Evolutionary conservation across 2,329 filamentous ascomycete genomes (phyloP).

Genomic region (Monilinia polystroma): DNA sequence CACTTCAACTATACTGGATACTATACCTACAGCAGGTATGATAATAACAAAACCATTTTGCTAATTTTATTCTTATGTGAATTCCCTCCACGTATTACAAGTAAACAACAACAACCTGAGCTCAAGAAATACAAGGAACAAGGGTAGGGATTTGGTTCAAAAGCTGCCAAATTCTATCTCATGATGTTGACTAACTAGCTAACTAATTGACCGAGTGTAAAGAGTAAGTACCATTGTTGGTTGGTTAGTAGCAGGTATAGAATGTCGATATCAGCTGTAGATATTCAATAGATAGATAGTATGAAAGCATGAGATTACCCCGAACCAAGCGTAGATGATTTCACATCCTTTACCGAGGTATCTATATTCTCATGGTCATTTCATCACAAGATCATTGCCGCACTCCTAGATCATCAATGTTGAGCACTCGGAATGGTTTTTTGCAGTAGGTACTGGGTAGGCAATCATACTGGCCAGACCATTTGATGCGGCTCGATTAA

Average conservation of each 20-base stretch:
- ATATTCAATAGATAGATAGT: too few relatives aligned
- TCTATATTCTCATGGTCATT: background rate
- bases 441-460: background rate
- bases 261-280: background rate
- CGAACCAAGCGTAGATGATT: background rate
- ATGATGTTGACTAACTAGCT: background rate
- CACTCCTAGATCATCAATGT: background rate
- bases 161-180: background rate
- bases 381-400: background rate
- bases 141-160: background rate
- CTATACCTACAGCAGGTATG: background rate
- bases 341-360: background rate
- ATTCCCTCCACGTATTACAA: background rate
- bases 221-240: too few relatives aligned
- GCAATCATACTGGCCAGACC: background rate
- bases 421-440: too few relatives aligned
- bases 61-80: background rate
- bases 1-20: background rate
- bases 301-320: background rate
- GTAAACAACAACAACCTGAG: background rate
- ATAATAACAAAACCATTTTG: background rate
- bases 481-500: conserved; percentile 13
- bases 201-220: background rate
- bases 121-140: background rate
- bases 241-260: too few relatives aligned